Base-by-base conservation (phyloP, 2,329 filamentous ascomycete species). In the Aspergillus glaucus region DNA sequence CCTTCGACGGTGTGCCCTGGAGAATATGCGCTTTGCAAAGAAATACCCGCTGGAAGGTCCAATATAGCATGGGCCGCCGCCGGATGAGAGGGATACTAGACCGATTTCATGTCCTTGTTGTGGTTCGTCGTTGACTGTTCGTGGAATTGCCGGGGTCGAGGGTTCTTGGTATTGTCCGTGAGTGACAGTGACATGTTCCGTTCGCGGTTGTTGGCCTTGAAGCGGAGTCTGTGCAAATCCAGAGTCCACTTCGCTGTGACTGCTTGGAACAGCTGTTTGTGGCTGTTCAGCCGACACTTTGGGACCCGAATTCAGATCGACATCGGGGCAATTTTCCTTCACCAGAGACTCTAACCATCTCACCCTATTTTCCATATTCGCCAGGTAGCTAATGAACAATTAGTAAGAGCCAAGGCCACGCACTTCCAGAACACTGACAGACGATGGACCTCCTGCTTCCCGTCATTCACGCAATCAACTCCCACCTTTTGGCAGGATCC, bases 21-120 rank as follows among this genome's bases (percentile, higher is more conserved):
- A 64, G 10, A 79, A 67, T 54, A 79, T 69, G 2, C 78, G 63
- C 1, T 75, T 73, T 2, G 76, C 75, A 10, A 80, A 68, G 39
- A 78, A 78, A 48, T 77, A 78, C 1, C 78, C 78, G 34, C 77
- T 80, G 0, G 78, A 80, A 2, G 78, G 78, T 0, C 78, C 78
- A 12, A 80, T 75, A 43, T 80, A 80, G 49, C 75, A 68, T 3
- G 61, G 57, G 17, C 73, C 73, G 17, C 77, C 75, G 40, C 72
- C 75, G 3, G 67, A 67, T 1, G 73, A 75, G 1, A 80, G 62
- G 0, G 77, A 78, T 0, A 80, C 69, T 12, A 80, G 56, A 0
- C 78, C 78, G 14, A 80, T 78, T 51, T 80, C 76, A 50, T 80
- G 76, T 1, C 75, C 71, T 22, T 61, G 37, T 47, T 57, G 28